Evolutionary conservation across 768 basidiomycete genomes (phyloP).

Genomic region (Boletus rubropictus): DNA sequence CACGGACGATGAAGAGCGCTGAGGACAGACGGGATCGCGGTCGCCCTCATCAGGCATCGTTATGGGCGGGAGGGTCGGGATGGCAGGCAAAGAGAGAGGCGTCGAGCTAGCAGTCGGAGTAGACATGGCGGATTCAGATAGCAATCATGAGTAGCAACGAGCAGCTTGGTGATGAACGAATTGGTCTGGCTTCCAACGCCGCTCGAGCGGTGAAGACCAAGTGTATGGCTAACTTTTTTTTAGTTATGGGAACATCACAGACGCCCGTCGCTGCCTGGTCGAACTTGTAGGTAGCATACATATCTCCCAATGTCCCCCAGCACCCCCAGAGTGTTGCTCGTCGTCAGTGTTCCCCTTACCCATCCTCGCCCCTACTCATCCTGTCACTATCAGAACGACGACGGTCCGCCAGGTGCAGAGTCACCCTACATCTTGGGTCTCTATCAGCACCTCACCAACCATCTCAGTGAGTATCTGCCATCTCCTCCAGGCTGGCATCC

Average conservation of each 20-base stretch:
- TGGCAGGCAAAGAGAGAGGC: constrained; percentile 29
- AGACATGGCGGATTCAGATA: constrained; percentile 20
- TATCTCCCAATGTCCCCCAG: constrained; percentile 7
- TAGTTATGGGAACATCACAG: constrained; percentile 21
- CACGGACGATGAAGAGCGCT: constrained; percentile 30
- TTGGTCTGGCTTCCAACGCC: not conserved
- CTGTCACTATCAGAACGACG: constrained; percentile 59
- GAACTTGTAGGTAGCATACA: not conserved
- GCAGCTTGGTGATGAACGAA: constrained; percentile 6
- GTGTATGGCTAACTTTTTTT: constrained; percentile 5
- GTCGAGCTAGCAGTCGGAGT: constrained; percentile 11
- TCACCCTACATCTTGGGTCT: constrained; percentile 76
- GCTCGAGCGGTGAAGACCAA: constrained; percentile 7
- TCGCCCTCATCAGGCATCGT: constrained; percentile 34
- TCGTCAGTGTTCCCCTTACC: constrained; percentile 31
- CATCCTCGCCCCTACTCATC: not conserved
- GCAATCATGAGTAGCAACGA: constrained; percentile 10
- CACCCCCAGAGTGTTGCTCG: constrained; percentile 36
- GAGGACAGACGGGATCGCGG: constrained; percentile 19
- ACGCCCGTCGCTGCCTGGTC: constrained; percentile 2
- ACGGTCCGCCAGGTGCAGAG: constrained; percentile 68
- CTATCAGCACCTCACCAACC: constrained; percentile 52
- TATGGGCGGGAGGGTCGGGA: constrained; percentile 43
- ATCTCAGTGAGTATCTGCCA: constrained; percentile 45
- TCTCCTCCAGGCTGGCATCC: not conserved